A percentile compares a stretch with the other conserved stretches of the same genome.
These are phyloP conservation scores for Fistulinella prunicolor DNA, from an alignment of 768 basidiomycete species.

Conservation along the genomic window DNA sequence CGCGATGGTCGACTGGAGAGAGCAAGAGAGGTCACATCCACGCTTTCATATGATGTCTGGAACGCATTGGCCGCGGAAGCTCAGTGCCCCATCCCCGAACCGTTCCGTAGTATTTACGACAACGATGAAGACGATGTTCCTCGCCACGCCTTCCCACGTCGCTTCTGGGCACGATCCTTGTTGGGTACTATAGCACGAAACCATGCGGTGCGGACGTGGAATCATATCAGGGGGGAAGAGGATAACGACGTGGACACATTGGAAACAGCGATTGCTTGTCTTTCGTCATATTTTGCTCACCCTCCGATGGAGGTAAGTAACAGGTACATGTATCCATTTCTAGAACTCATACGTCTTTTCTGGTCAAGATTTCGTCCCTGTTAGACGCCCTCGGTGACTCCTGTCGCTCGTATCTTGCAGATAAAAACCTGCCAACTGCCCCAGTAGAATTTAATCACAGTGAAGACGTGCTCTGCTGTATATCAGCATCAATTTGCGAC, in stretches of 20 bases:
- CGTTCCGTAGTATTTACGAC: slow-evolving; percentile 22
- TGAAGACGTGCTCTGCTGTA: slow-evolving; percentile 19
- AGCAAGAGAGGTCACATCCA: slow-evolving; percentile 38
- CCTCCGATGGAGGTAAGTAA: slow-evolving; percentile 41
- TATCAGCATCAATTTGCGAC: slow-evolving; percentile 45
- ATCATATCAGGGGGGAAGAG: slow-evolving; percentile 10
- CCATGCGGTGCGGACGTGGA: slow-evolving; percentile 42
- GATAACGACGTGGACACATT: slow-evolving; percentile 28
- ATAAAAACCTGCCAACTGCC: slow-evolving; percentile 28
- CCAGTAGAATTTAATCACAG: slow-evolving; percentile 32
- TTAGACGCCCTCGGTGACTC: slow-evolving; percentile 38
- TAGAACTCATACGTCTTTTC: background rate
- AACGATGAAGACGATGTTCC: slow-evolving; percentile 6
- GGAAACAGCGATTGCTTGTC: slow-evolving; percentile 45
- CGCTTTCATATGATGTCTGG: slow-evolving; percentile 53
- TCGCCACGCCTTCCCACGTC: slow-evolving; percentile 38
- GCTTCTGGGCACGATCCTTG: slow-evolving; percentile 51
- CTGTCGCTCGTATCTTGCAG: slow-evolving; percentile 41
- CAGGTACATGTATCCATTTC: background rate
- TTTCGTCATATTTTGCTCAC: slow-evolving; percentile 52
- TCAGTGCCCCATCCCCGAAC: slow-evolving; percentile 33
- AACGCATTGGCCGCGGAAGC: slow-evolving; percentile 46
- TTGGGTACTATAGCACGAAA: slow-evolving; percentile 42
- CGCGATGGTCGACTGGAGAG: slow-evolving; percentile 38
- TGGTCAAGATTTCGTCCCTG: slow-evolving; percentile 37